Conservation (phyloP, 1,284 basidiomycete genomes). For the Violaceomyces palustris region DNA sequence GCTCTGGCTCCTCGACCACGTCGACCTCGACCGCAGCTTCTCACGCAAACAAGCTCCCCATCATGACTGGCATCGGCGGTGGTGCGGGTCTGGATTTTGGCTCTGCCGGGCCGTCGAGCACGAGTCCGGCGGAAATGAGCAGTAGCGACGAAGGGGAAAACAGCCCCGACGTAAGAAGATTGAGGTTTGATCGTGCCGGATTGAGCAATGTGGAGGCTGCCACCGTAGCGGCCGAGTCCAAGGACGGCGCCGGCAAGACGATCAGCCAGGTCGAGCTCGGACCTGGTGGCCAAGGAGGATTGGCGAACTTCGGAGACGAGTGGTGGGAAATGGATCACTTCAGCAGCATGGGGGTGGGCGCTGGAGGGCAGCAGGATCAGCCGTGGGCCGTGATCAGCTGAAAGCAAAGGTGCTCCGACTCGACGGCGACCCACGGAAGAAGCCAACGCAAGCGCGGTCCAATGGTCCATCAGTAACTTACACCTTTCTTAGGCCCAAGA, state of each 20-base stretch:
- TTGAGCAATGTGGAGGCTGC: slow-evolving; percentile 19
- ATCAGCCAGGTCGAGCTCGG: slow-evolving; percentile 28
- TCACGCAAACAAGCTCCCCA: slow-evolving; percentile 22
- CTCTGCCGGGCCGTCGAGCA: slow-evolving; percentile 37
- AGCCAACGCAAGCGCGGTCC: too few species aligned
- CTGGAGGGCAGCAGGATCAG: slow-evolving; percentile 14
- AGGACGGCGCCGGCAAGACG: slow-evolving; percentile 4
- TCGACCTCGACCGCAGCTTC: slow-evolving; percentile 26
- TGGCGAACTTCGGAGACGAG: slow-evolving; percentile 24
- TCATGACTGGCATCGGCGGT: slow-evolving; percentile 4
- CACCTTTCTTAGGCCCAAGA: too few species aligned
- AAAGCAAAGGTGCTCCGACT: too few species aligned
- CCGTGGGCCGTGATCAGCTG: slow-evolving; percentile 31
- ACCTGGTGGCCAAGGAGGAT: slow-evolving; percentile 21
- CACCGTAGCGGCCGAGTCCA: slow-evolving; percentile 14
- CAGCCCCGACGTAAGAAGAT: slow-evolving; percentile 25
- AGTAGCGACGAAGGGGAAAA: slow-evolving; percentile 34
- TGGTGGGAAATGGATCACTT: slow-evolving; percentile 39
- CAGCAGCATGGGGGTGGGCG: slow-evolving; percentile 13
- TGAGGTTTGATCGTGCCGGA: slow-evolving; percentile 26
- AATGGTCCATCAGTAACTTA: too few species aligned
- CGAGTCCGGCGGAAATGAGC: slow-evolving; percentile 38
- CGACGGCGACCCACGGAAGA: too few species aligned
- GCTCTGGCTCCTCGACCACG: slow-evolving; percentile 21
- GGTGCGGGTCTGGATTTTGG: slow-evolving; percentile 36